Evolutionary conservation across 805 yeast genomes (phyloP), one percentile per base, ranked within the genome.

Genomic region (Myxozyma monticola): DNA sequence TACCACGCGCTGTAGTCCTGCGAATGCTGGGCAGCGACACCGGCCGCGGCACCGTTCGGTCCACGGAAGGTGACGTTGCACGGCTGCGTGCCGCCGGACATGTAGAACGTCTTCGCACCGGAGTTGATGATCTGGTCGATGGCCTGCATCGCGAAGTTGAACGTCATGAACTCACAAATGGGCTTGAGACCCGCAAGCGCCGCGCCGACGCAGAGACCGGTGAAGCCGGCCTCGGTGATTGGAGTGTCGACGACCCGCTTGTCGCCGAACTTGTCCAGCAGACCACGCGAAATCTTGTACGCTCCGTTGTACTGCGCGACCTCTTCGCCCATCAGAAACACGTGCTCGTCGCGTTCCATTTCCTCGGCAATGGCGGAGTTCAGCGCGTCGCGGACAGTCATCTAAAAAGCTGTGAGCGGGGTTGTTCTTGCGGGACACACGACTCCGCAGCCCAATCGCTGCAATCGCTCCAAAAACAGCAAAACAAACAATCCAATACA

Each of bases 251-350:
- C 79, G 52, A 90, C 84, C 74, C 97, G 83, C 71, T 86, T 81
- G 68, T 89, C 96, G 57, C 97, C 97, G 65, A 89, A 90, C 69
- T 95, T 81, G 73, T 93, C 99, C 66, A 93, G 78, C 59, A 93
- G 79, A 30, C 99, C 99, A 68, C 95, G 84, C 59, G 98, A 85
- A 59, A 93, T 85, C 77, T 93, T 93, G 77, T 93, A 93, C 54
- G 99, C 99, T 76, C 99, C 99, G 69, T 93, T 90, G 76, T 93
- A 93, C 72, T 91, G 98, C 38, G 96, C 99, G 60, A 93, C 99
- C 74, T 93, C 99, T 76, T 93, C 99, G 72, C 99, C 99, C 80
- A 93, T 86, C 63, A 93, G 72, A 77, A 88, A 93, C 38, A 93
- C 98, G 62, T 80, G 84, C 61, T 88, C 93, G 69, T 93, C 97